Evolutionary conservation across 768 basidiomycete genomes (phyloP).

Genomic region (Macrocybe gigantea): DNA sequence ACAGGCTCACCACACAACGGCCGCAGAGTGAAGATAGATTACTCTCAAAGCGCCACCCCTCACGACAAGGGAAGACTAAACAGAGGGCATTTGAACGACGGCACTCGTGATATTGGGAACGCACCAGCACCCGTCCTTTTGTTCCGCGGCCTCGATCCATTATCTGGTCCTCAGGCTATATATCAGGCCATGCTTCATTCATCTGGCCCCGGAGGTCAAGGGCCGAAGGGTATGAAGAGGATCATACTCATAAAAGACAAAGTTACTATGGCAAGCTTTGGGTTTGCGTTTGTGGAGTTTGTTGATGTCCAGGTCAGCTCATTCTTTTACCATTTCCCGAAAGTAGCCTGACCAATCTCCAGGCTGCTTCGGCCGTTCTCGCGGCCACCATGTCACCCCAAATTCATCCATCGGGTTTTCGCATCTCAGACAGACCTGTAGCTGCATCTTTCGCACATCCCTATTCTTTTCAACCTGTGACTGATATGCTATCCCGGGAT

Average conservation of each 20-base stretch:
- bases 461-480: conserved; percentile 80
- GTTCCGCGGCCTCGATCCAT: conserved; percentile 84
- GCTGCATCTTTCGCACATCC: conserved; percentile 92
- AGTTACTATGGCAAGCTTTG: conserved; percentile 81
- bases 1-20: conserved; percentile 68
- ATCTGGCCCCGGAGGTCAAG: conserved; percentile 70
- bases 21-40: conserved; percentile 92
- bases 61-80: conserved; percentile 55
- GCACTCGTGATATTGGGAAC: conserved; percentile 93
- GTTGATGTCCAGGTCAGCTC: conserved; percentile 67
- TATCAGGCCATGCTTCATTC: conserved; percentile 78
- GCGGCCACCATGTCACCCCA: conserved; percentile 84
- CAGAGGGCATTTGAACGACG: conserved; percentile 77
- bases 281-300: conserved; percentile 94
- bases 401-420: conserved; percentile 88
- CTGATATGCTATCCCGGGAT: conserved; percentile 69
- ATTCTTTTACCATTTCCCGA: neutral
- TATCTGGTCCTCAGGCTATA: conserved; percentile 85
- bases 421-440: conserved; percentile 83
- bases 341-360: conserved; percentile 6
- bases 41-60: conserved; percentile 79
- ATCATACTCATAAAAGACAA: conserved; percentile 89
- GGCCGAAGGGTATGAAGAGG: conserved; percentile 81
- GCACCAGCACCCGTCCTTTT: conserved; percentile 77
- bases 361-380: conserved; percentile 82